Base-by-base conservation (phyloP, 176 grass and related monocot genomes). In the Tillandsia leiboldiana region DNA sequence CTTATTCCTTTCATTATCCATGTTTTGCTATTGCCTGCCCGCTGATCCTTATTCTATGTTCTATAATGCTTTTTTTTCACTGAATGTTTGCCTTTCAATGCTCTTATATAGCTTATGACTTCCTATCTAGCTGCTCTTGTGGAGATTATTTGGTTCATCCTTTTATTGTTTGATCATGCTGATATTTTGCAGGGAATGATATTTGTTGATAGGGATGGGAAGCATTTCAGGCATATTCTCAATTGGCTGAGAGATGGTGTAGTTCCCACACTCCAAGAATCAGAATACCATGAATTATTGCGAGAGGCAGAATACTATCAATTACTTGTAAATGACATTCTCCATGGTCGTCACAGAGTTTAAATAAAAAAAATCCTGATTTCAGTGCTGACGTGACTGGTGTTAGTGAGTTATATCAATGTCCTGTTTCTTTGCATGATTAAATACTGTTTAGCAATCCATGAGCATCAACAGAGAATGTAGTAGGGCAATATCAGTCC, bases 271-370 rank as follows among this genome's bases (percentile, higher is more conserved):
- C 76, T 96, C 23, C 83, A 85, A 9, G 86, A 86, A 9, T 87
- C 81, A 14, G 75, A 85, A 8, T 74, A 87, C 74, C 81, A 89
- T 69, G 83, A 92, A 28, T 76, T 96, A 53, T 75, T 96, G 65
- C 76, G 79, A 23, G 92, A 96, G 72, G 92, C 92, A 63, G 86
- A 96, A 85, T 96, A 96, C 76, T 91, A 84, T 79, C 88, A 96
- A 75, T 51, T 91, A 73, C 69, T 92, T 62, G 88, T 92, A 92
- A 78, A 73, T 61, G 6, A 61, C 56, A 7, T 61, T 18, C 56
- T 61, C 56, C 22, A 18, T 61, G 8, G 8, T 61, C 22, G 12
- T 17, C 18, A 9, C 56, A 61, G 5, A 18, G 56, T 61, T 61
- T 61, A 61, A 20, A 18, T 61, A 42, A 15, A 59, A 61, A 22